Base-by-base conservation (phyloP, 2,329 filamentous ascomycete species). In the Cladosporium phlei region DNA sequence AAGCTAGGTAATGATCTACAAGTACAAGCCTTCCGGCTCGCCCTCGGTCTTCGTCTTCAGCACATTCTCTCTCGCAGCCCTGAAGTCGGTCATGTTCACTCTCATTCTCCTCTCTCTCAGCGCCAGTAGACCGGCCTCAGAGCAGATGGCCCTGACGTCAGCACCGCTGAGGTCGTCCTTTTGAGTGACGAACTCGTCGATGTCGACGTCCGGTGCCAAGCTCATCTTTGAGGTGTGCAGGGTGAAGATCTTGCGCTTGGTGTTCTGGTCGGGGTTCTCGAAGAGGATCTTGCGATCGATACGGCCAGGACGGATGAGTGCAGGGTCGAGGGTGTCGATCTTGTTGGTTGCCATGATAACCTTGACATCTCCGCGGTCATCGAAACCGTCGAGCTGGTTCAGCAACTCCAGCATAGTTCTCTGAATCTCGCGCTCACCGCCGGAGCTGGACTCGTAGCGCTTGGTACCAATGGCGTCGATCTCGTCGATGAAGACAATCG, bases 301-400 rank as follows among this genome's bases (percentile, higher is more conserved):
- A 78, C 93, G 90, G 54, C 93, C 93, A 34, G 93, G 93, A 57
- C 93, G 85, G 64, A 98, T 98, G 58, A 98, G 77, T 14, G 93
- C 93, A 46, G 93, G 93, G 64, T 98, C 94, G 21, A 98, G 78
- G 3, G 88, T 95, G 58, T 98, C 94, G 58, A 98, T 98, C 80
- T 98, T 98, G 82, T 98, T 98, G 57, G 93, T 98, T 10, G 93
- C 94, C 90, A 98, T 97, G 68, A 98, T 91, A 52, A 98, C 93
- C 76, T 98, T 98, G 70, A 98, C 91, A 65, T 98, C 93, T 58
- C 93, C 94, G 51, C 93, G 87, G 69, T 98, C 94, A 65, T 98
- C 93, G 71, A 98, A 98, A 61, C 93, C 93, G 66, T 98, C 93
- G 7, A 98, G 83, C 73, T 98, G 93, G 71, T 98, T 98, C 32